Percentiles rank a stretch among this genome's conserved stretches.
Conservation (phyloP, 169 alveolate genomes). For the Neospora caninum region DNA sequence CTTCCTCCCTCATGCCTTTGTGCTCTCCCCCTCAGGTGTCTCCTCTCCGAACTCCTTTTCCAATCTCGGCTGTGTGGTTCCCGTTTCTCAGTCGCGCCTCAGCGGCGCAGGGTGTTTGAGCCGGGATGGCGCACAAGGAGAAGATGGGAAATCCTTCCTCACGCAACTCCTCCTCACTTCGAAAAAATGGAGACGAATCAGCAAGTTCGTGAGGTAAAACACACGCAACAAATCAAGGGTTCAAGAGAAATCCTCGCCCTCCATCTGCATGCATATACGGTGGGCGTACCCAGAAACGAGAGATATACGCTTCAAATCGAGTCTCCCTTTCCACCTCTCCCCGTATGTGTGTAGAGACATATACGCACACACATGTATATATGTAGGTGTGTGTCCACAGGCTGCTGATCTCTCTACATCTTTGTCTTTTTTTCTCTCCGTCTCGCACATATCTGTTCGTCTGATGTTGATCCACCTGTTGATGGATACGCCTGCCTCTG, state of each 20-base stretch:
- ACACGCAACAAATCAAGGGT: background rate
- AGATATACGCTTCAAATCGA: too few relatives aligned
- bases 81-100: background rate
- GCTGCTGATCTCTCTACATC: too few relatives aligned
- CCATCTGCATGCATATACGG: background rate
- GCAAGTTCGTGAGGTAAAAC: slow-evolving; percentile 24
- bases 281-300: too few relatives aligned
- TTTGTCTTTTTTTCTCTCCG: too few relatives aligned
- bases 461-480: too few relatives aligned
- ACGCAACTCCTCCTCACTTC: background rate
- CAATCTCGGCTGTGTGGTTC: background rate
- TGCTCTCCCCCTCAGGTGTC: background rate
- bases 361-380: too few relatives aligned
- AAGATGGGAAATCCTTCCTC: background rate
- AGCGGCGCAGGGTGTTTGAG: background rate
- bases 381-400: too few relatives aligned
- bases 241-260: background rate
- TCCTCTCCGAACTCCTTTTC: background rate
- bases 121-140: slow-evolving; percentile 8
- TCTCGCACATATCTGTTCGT: too few relatives aligned
- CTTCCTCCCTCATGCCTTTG: background rate
- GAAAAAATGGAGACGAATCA: slow-evolving; percentile 25
- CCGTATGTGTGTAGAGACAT: too few relatives aligned
- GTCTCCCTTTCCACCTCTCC: too few relatives aligned
- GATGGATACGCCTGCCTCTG: too few relatives aligned